Base-by-base conservation (phyloP, 2,329 filamentous ascomycete species). In the Cladosporium sp. region DNA sequence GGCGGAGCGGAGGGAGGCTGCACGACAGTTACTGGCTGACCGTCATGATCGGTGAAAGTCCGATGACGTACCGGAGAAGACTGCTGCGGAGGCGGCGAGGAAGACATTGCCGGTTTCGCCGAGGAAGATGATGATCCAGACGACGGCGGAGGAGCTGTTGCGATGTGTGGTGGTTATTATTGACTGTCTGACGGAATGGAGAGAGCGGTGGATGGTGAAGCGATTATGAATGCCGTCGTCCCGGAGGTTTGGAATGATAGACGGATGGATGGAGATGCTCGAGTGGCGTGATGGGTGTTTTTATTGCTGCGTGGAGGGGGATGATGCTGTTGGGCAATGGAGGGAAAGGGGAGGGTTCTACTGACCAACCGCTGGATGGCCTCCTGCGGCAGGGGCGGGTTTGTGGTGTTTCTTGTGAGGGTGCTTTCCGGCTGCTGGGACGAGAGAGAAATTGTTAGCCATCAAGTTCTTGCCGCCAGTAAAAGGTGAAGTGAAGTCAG, bases 21-120 rank as follows among this genome's bases (percentile, higher is more conserved):
- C 13, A 41, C 45, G 19, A 48, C 38, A 41, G 37, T 48, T 27
- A 48, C 37, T 4, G 29, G 17, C 19, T 48, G 37, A 1, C 45
- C 45, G 1, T 24, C 30, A 22, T 48, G 45, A 13, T 48, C 45
- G 7, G 45, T 48, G 19, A 48, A 48, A 6, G 45, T 48, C 27
- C 30, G 22, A 7, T 48, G 45, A 13, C 37, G 37, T 18, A 40
- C 45, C n/a, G 45, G 45, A 8, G 45, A 15, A 22, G 45, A 4
- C n/a, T 18, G 24, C 7, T 32, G 43, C 2, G 37, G 24, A n/a
- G 38, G 8, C 13, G 45, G 24, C 27, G 39, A 4, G 20, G 19
- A 24, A 41, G 45, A 48, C 45, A 48, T 48, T 17, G 45, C 37
- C 20, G 44, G 24, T 12, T 24, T 43, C 7, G 17, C 24, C 11